Percentiles rank a stretch among this genome's conserved stretches.
Evolutionary conservation across 768 basidiomycete genomes (phyloP).

Genomic region (Kwoniella sp.): DNA sequence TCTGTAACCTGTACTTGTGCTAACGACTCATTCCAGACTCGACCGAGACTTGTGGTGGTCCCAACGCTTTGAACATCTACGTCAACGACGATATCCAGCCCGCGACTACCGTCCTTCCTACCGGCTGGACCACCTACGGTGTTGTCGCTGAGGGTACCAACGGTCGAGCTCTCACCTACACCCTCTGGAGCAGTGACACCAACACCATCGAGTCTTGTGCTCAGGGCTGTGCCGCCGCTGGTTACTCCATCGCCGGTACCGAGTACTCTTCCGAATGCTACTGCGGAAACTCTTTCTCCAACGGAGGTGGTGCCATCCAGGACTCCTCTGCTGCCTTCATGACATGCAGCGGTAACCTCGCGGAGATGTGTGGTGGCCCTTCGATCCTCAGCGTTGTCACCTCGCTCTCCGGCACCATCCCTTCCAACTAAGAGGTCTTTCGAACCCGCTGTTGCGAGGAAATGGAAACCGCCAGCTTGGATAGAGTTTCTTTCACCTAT

Average conservation of each 20-base stretch:
- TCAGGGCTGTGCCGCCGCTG: slow-evolving; percentile 27
- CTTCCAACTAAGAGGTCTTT: slow-evolving; percentile 11
- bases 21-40: slow-evolving; percentile 17
- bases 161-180: slow-evolving; percentile 27
- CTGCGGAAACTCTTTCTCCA: slow-evolving; percentile 31
- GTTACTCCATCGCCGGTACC: slow-evolving; percentile 29
- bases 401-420: slow-evolving; percentile 18
- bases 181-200: slow-evolving; percentile 13
- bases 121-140: slow-evolving; percentile 32
- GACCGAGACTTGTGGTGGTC: slow-evolving; percentile 40
- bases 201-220: slow-evolving; percentile 34
- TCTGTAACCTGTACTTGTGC: neutral
- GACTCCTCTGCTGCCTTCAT: slow-evolving; percentile 27
- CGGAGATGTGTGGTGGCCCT: slow-evolving; percentile 26
- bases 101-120: slow-evolving; percentile 24
- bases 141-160: slow-evolving; percentile 23
- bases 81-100: slow-evolving; percentile 21
- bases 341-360: slow-evolving; percentile 23
- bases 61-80: slow-evolving; percentile 43
- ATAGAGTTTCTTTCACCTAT: neutral
- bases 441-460: neutral
- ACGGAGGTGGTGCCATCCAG: slow-evolving; percentile 20
- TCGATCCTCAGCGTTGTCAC: slow-evolving; percentile 21
- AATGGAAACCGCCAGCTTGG: no score
- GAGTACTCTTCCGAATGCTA: slow-evolving; percentile 31